These are phyloP conservation scores for Pseudevernia furfuracea DNA, from an alignment of 495 filamentous ascomycete genomes.

Conservation along the genomic window DNA sequence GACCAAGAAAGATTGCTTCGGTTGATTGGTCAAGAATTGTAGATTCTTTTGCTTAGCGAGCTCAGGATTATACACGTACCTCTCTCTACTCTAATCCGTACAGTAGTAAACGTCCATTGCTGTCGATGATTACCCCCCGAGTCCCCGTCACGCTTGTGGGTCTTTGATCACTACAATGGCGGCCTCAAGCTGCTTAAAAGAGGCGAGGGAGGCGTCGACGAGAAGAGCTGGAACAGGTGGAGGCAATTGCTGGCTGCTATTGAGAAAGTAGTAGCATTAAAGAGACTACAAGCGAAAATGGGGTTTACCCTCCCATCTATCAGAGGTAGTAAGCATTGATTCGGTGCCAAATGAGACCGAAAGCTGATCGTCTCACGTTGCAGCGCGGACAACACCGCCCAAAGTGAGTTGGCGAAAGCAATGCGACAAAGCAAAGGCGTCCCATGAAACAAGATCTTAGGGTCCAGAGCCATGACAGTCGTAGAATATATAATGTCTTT, in stretches of 20 bases:
- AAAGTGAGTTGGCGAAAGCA: conserved; percentile 53
- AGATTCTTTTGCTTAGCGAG: too few species aligned
- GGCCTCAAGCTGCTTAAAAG: conserved; percentile 50
- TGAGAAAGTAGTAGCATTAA: conserved; percentile 47
- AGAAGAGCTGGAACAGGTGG: conserved; percentile 53
- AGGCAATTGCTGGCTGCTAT: conserved; percentile 52
- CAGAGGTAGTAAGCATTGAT: conserved; percentile 43
- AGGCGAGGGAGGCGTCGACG: conserved; percentile 41
- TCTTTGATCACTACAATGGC: conserved; percentile 66
- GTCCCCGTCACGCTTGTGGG: conserved; percentile 56
- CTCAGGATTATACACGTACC: too few species aligned
- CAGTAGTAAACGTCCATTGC: too few species aligned
- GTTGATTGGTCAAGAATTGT: too few species aligned
- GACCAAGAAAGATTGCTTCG: too few species aligned
- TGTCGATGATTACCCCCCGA: too few species aligned
- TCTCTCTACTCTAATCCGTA: too few species aligned
- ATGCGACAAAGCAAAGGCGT: conserved; percentile 34
- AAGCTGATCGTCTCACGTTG: background rate
- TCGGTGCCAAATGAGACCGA: background rate
- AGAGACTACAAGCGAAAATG: conserved; percentile 54
- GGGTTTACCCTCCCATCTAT: conserved; percentile 57
- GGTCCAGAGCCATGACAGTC: too few species aligned
- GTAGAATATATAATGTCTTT: too few species aligned
- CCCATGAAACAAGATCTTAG: too few species aligned
- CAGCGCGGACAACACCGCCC: conserved; percentile 58